Evolutionary conservation across 2,329 filamentous ascomycete genomes (phyloP), one percentile per base, ranked within the genome.

Genomic region (Berkeleyomyces rouxiae): DNA sequence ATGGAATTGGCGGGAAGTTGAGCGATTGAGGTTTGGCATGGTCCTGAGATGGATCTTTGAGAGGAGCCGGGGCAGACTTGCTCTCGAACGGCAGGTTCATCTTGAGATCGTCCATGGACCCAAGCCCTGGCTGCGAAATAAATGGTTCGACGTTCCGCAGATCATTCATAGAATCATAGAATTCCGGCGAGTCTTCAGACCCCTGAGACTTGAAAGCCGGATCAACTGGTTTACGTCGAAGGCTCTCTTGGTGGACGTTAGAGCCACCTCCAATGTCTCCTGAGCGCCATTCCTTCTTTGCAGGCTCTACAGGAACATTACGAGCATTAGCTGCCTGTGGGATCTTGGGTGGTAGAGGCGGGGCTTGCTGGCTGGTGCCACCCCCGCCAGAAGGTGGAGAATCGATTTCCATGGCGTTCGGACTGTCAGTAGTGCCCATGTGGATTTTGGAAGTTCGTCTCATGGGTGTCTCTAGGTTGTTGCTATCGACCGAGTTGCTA

Each of bases 381-480:
- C 39, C 44, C 4, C 47, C 63, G 10, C 40, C 31, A 57, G 51
- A 55, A 39, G 68, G 71, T 59, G 81, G 80, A 3, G 79, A 76
- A 67, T 86, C 83, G 59, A 86, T 84, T 66, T 86, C 83, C 83
- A 86, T 86, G 11, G 82, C 81, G 63, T 78, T 80, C 2, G 81
- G 79, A 66, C 78, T 82, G 43, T 75, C 75, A 9, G 70, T 70
- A 65, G n/a, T n/a, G 59, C 58, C 4, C 7, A 33, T 59, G 43
- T 37, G 55, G 5, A 60, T 36, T 31, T 31, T 42, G 11, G 44
- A n/a, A 7, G 43, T 23, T 11, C 47, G 58, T 3, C 58, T 16
- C 31, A 55, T 47, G 5, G 55, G 36, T 2, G 44, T 53, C 23
- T 59, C 55, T 23, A 37, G 10, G 16, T 42, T 55, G 11, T 16